Percentiles rank a stretch among this genome's conserved stretches.
Evolutionary conservation across 352 stramenopile species (phyloP).

Genomic region (Globisporangium paroecandrum): DNA sequence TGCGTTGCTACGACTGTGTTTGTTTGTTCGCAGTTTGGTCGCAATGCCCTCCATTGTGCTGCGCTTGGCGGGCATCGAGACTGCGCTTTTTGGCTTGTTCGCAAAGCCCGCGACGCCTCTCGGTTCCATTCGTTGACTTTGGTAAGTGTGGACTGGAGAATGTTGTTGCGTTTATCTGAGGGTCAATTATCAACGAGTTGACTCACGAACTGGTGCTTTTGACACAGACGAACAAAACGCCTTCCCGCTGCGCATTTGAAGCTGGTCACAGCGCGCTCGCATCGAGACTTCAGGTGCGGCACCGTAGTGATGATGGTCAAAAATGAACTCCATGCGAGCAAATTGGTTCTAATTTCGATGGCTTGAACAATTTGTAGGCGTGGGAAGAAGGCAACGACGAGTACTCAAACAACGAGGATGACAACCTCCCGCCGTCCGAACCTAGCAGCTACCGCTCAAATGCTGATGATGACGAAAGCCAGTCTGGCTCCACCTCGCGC

Average conservation of each 20-base stretch:
- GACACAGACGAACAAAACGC: constrained; percentile 80
- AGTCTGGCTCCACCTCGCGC: constrained; percentile 25
- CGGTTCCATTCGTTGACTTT: constrained; percentile 72
- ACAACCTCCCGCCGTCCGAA: constrained; percentile 18
- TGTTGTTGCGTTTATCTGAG: not conserved
- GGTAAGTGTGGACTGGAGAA: constrained; percentile 25
- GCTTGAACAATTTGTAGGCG: constrained; percentile 24
- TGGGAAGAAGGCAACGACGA: constrained; percentile 90
- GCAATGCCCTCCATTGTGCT: constrained; percentile 79
- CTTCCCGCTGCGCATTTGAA: constrained; percentile 84
- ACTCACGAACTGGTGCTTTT: not conserved
- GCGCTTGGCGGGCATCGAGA: constrained; percentile 80
- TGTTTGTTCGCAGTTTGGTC: constrained; percentile 53
- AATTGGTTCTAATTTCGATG: not conserved
- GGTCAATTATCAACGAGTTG: not conserved
- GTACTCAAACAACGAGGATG: constrained; percentile 72
- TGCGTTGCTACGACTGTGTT: not conserved
- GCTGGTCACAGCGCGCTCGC: constrained; percentile 76
- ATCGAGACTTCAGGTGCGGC: constrained; percentile 52
- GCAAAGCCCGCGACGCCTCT: constrained; percentile 58
- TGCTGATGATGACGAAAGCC: constrained; percentile 44
- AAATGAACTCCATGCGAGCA: not conserved
- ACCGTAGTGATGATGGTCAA: not conserved
- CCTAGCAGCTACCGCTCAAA: constrained; percentile 19
- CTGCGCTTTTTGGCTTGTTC: constrained; percentile 80